phyloP scores from a whole-genome alignment of 2,329 filamentous ascomycete species.

The Orbilia oligospora region DNA sequence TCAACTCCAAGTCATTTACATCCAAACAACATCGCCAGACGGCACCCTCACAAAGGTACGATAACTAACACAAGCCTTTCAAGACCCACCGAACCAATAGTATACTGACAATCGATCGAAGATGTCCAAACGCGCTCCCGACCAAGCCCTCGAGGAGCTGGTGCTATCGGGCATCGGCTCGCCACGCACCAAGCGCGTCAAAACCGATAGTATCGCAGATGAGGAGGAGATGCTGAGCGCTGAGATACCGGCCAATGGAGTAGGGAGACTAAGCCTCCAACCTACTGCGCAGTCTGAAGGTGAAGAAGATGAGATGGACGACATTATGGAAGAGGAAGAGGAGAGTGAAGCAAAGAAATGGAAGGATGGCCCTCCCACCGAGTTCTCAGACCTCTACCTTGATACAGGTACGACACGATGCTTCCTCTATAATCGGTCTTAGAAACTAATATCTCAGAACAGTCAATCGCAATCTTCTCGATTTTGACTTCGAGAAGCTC shows the following conservation, averaged over 20 bases:
- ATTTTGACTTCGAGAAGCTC: constrained; percentile 99
- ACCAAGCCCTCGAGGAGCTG: constrained; percentile 55
- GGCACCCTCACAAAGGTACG: constrained; percentile 33
- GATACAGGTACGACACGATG: constrained; percentile 78
- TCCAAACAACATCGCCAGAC: constrained; percentile 44
- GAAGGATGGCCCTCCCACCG: constrained; percentile 73
- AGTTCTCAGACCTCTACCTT: constrained; percentile 95
- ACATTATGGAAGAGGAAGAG: constrained; percentile 61
- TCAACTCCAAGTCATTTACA: constrained; percentile 54
- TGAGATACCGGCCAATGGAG: constrained; percentile 63
- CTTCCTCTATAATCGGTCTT: not conserved
- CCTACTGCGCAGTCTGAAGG: constrained; percentile 61
- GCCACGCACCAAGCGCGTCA: constrained; percentile 58
- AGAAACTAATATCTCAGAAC: constrained; percentile 24
- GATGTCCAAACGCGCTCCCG: constrained; percentile 59
- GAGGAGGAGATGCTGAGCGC: constrained; percentile 66
- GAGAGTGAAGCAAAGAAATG: constrained; percentile 65
- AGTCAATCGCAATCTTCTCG: constrained; percentile 79
- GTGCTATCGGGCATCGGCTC: constrained; percentile 59
- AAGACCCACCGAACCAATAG: not conserved
- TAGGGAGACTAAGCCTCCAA: constrained; percentile 59
- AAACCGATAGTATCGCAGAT: constrained; percentile 59
- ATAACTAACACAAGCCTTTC: not conserved
- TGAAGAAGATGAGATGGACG: constrained; percentile 62
- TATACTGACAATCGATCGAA: constrained; percentile 18